Evolutionary conservation across 2,329 filamentous ascomycete genomes (phyloP).

Genomic region (Phaeophleospora eucalypticola): DNA sequence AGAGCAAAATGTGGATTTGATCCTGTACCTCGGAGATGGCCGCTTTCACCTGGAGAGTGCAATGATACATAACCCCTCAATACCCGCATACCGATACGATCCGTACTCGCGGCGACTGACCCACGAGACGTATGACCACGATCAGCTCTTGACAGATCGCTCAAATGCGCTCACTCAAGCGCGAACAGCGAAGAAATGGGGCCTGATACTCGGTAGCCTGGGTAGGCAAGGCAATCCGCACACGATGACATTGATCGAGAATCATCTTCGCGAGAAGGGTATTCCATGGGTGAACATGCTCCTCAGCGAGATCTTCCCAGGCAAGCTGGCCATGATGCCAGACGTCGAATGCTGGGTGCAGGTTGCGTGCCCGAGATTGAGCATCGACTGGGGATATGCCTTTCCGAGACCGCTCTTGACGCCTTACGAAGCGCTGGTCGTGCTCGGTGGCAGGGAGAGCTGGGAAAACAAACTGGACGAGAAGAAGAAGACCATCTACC

Average conservation of each 20-base stretch:
- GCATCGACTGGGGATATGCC: constrained; percentile 98
- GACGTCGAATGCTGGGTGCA: constrained; percentile 99
- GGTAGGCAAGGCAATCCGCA: constrained; percentile 94
- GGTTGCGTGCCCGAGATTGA: constrained; percentile 91
- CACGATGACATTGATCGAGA: constrained; percentile 82
- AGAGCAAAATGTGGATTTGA: constrained; percentile 62
- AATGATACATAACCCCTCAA: constrained; percentile 94
- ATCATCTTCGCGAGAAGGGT: constrained; percentile 63
- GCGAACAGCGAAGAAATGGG: constrained; percentile 79
- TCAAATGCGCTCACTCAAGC: constrained; percentile 72
- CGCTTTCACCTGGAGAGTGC: constrained; percentile 95
- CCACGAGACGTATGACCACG: constrained; percentile 85
- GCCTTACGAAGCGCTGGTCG: constrained; percentile 90
- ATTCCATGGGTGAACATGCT: constrained; percentile 82
- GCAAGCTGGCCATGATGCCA: constrained; percentile 84
- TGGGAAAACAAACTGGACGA: constrained; percentile 44
- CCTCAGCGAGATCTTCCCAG: constrained; percentile 92
- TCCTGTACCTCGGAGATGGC: constrained; percentile 87
- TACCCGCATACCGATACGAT: constrained; percentile 93
- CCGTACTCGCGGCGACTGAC: constrained; percentile 91
- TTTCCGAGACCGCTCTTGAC: constrained; percentile 85
- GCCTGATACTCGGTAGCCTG: constrained; percentile 85
- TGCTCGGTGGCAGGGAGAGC: constrained; percentile 72
- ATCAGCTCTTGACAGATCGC: constrained; percentile 80
- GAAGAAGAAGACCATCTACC: constrained; percentile 53